A percentile compares a stretch with the other conserved stretches of the same genome.
These are phyloP conservation scores for Limonium bicolor DNA, from an alignment of 148 eudicot genomes.

Conservation along the genomic window DNA sequence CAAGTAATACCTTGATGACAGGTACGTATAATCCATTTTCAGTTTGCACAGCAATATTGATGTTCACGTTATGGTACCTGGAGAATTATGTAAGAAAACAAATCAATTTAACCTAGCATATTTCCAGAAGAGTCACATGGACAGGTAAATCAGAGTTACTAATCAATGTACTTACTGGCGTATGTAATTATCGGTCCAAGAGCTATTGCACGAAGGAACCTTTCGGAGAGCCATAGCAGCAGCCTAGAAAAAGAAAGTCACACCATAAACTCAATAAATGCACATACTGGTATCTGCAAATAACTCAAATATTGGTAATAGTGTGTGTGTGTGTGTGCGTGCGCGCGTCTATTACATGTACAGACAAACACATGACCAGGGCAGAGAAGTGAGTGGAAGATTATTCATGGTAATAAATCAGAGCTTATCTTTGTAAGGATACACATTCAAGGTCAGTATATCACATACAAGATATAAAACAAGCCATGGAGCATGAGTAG, in stretches of 20 bases:
- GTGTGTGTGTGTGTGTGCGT: no score
- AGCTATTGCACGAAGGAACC: constrained; percentile 93
- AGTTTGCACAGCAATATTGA: constrained; percentile 95
- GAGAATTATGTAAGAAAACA: no score
- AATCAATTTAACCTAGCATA: no score
- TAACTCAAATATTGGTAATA: no score
- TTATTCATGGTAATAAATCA: no score
- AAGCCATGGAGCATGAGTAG: neutral
- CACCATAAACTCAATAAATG: no score
- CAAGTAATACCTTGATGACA: constrained; percentile 85
- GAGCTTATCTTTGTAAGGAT: no score
- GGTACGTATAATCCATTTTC: constrained; percentile 83
- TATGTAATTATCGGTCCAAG: constrained; percentile 85
- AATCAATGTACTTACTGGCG: constrained; percentile 62
- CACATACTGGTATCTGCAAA: no score
- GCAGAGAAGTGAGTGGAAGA: no score
- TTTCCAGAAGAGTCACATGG: neutral
- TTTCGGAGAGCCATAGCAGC: constrained; percentile 94
- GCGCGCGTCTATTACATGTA: neutral
- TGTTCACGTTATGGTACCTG: constrained; percentile 77
- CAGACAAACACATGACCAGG: no score
- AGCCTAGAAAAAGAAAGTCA: constrained; percentile 52
- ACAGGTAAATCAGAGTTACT: neutral
- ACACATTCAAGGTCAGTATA: neutral
- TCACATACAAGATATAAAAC: neutral